A percentile compares a stretch with the other conserved stretches of the same genome.
phyloP scores from a whole-genome alignment of 306 rosid species.

The Quercus berberidifolia region DNA sequence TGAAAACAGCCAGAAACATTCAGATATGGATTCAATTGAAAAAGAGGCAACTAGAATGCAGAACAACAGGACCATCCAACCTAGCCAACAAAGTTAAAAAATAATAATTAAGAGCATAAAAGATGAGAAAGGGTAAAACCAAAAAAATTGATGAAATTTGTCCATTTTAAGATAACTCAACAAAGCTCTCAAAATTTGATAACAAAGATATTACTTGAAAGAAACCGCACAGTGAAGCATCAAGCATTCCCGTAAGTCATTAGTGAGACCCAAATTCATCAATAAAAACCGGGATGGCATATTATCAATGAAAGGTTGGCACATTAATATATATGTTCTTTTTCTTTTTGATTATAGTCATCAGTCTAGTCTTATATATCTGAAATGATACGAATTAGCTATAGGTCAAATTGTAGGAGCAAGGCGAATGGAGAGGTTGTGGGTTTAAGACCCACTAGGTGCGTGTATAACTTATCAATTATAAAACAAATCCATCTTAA shows the following conservation, averaged over 20 bases:
- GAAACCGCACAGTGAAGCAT: background rate
- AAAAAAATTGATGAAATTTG: background rate
- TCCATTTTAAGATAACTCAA: background rate
- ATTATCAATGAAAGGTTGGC: background rate
- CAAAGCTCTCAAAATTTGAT: background rate
- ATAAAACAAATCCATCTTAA: background rate
- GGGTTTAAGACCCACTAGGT: no score
- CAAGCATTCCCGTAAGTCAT: background rate
- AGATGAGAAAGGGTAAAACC: background rate
- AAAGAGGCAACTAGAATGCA: slow-evolving; percentile 7
- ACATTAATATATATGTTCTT: background rate
- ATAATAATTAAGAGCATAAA: background rate
- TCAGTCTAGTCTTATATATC: no score
- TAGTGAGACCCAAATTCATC: background rate
- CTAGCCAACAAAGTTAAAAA: slow-evolving; percentile 7
- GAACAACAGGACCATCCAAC: background rate
- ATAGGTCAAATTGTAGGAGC: no score
- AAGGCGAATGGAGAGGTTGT: no score
- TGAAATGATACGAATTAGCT: background rate
- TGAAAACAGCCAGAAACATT: slow-evolving; percentile 20
- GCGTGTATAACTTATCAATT: no score
- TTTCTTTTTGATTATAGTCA: background rate
- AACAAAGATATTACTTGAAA: background rate
- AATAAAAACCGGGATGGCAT: background rate
- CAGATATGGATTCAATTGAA: slow-evolving; percentile 9